Percentiles rank a stretch among this genome's conserved stretches.
Conservation (phyloP, 2,329 filamentous ascomycete genomes). For the Simplicillium aogashimaense region DNA sequence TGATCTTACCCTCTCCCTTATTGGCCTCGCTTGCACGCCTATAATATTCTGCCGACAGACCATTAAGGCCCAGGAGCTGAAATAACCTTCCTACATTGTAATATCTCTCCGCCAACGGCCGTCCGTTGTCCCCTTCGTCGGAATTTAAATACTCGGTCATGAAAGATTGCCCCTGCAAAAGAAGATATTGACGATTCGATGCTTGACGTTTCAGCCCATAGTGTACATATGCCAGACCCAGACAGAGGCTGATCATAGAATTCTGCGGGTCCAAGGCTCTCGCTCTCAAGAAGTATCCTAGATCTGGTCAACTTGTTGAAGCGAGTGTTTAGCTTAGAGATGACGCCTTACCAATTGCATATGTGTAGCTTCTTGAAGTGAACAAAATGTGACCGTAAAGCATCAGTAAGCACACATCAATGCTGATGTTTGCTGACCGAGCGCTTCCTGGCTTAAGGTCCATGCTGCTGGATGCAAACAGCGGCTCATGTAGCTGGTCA, state of each 20-base stretch:
- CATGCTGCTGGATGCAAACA: constrained; percentile 15
- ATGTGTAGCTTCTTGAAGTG: constrained; percentile 71
- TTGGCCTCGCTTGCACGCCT: constrained; percentile 21
- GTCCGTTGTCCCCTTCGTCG: not conserved
- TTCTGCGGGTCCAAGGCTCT: constrained; percentile 67
- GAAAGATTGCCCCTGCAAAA: constrained; percentile 78
- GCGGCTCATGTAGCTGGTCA: constrained; percentile 44
- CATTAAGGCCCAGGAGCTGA: constrained; percentile 23
- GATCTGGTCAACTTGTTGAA: too few relatives aligned
- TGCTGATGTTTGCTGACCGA: constrained; percentile 16
- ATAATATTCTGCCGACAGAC: constrained; percentile 64
- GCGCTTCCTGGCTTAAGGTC: not conserved
- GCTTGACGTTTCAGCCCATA: constrained; percentile 82
- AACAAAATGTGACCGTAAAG: constrained; percentile 88
- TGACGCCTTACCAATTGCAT: constrained; percentile 57
- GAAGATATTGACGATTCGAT: constrained; percentile 80
- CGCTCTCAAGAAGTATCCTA: constrained; percentile 75
- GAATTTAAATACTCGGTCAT: constrained; percentile 35
- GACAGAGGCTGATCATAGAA: constrained; percentile 67
- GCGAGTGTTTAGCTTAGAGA: not conserved
- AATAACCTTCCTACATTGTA: constrained; percentile 28
- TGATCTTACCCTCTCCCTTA: constrained; percentile 1
- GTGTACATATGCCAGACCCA: constrained; percentile 79
- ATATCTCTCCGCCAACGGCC: constrained; percentile 20
- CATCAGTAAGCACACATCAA: constrained; percentile 76